These are phyloP conservation scores for Radiomyces spectabilis DNA, from an alignment of 192 early-diverging fungal species.

Conservation along the genomic window DNA sequence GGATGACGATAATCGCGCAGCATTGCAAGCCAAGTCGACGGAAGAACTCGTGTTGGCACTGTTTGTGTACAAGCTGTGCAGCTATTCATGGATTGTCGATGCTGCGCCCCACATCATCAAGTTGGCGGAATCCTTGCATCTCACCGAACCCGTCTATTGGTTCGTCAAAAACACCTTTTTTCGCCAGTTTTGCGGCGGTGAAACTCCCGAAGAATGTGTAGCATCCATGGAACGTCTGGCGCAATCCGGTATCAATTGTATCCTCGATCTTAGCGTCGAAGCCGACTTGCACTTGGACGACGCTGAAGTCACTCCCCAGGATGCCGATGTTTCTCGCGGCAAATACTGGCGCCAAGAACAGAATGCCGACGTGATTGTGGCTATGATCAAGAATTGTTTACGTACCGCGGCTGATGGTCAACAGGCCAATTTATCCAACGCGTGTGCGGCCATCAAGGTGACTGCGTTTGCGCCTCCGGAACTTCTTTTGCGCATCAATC, in stretches of 20 bases:
- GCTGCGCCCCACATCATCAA: conserved; percentile 48
- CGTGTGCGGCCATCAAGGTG: conserved; percentile 84
- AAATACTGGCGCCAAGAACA: conserved; percentile 38
- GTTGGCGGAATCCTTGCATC: conserved; percentile 39
- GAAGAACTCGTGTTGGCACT: conserved; percentile 53
- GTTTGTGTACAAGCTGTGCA: conserved; percentile 67
- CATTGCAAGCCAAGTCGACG: conserved; percentile 40
- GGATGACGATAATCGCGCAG: conserved; percentile 29
- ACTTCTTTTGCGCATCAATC: conserved; percentile 68
- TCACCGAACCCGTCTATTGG: conserved; percentile 49
- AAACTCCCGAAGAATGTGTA: conserved; percentile 77
- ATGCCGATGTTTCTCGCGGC: background rate
- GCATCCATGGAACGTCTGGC: conserved; percentile 68
- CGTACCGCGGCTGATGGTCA: conserved; percentile 45
- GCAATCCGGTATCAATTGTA: conserved; percentile 64
- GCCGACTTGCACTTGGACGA: conserved; percentile 63
- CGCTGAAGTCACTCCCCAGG: conserved; percentile 22
- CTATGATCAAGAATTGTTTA: conserved; percentile 64
- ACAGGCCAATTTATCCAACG: conserved; percentile 29
- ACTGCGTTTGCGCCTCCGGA: conserved; percentile 75
- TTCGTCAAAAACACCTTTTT: conserved; percentile 85
- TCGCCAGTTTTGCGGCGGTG: conserved; percentile 86
- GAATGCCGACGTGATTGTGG: conserved; percentile 58
- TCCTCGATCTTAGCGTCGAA: conserved; percentile 84
- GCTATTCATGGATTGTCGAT: conserved; percentile 53